Conservation (phyloP, 164 flowering plant species). For the Vitis rupestris region DNA sequence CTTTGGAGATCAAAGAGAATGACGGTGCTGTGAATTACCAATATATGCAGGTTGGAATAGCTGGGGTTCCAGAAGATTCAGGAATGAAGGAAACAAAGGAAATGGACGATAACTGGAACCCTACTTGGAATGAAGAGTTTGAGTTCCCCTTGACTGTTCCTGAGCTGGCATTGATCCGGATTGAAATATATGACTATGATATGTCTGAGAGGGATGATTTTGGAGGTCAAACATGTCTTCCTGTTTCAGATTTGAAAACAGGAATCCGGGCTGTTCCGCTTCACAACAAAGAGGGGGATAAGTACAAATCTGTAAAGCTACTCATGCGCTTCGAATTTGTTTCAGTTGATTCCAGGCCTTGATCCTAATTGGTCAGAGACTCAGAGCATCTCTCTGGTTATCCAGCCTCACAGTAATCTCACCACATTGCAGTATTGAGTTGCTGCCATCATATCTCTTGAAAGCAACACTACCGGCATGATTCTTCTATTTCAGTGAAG, state of each 20-base stretch:
- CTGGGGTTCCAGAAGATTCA: constrained; percentile 47
- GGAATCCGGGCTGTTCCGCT: constrained; percentile 61
- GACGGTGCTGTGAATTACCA: neutral
- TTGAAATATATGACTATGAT: constrained; percentile 52
- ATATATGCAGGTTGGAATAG: constrained; percentile 43
- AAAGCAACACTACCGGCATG: neutral
- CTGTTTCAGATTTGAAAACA: constrained; percentile 42
- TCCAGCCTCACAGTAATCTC: neutral
- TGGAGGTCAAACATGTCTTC: constrained; percentile 53
- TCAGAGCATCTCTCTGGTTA: no score
- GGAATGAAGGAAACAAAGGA: constrained; percentile 32
- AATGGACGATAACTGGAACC: constrained; percentile 45
- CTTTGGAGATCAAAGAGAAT: no score
- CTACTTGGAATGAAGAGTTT: constrained; percentile 48
- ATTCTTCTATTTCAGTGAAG: neutral
- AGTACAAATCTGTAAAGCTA: constrained; percentile 39
- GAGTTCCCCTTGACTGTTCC: constrained; percentile 46
- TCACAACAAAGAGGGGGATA: constrained; percentile 29
- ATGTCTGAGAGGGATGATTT: constrained; percentile 48
- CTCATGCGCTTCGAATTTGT: constrained; percentile 43
- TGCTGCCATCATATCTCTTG: no score
- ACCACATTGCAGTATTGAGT: no score
- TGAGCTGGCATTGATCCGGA: constrained; percentile 49
- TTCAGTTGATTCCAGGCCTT: neutral
- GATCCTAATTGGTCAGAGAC: no score